Evolutionary conservation across 441 rosid species (phyloP), one percentile per base, ranked within the genome.

Genomic region (Arabidopsis hybrid): DNA sequence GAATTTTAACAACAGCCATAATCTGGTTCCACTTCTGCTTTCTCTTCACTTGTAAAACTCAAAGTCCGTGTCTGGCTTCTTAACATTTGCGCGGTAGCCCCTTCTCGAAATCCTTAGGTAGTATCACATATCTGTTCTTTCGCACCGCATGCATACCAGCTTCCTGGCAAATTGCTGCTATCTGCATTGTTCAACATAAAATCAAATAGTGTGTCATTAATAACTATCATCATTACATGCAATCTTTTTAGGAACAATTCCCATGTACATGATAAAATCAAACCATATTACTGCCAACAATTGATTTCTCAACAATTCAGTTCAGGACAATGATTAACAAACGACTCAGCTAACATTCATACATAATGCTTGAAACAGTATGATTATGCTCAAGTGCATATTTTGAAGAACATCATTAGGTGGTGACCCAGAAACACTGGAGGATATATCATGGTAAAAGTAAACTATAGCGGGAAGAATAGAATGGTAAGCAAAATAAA

Each of bases 131-230:
- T 71, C 99, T 85, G 84, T 95, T 95, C 88, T 95, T 95, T 31
- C 97, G 84, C 9, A 95, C 97, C 3, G 97, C 97, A 46, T 89
- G 99, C 97, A 89, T 95, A 63, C 99, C 97, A 29, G 97, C 99
- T 84, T 95, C 99, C 83, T 95, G 99, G 67, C 97, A 95, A 60
- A 95, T 95, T 14, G 97, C 99, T 14, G 94, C 74, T 77, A 95
- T 95, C 97, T 95, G 88, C 62, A 21, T 32, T 72, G 74, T 66
- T 57, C 65, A 50, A 38, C 43, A 67, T 5, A 55, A 35, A 2
- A 76, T 3, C 1, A 38, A 62, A 16, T 13, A 53, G 35, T 46
- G 11, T 26, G 50, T 60, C 42, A 34, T 2, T 59, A 14, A 40
- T 21, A 43, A 42, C 13, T 29, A 45, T 55, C 43, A 68, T 64